phyloP scores from a whole-genome alignment of 2,329 filamentous ascomycete species.

The Didymella pinodella region DNA sequence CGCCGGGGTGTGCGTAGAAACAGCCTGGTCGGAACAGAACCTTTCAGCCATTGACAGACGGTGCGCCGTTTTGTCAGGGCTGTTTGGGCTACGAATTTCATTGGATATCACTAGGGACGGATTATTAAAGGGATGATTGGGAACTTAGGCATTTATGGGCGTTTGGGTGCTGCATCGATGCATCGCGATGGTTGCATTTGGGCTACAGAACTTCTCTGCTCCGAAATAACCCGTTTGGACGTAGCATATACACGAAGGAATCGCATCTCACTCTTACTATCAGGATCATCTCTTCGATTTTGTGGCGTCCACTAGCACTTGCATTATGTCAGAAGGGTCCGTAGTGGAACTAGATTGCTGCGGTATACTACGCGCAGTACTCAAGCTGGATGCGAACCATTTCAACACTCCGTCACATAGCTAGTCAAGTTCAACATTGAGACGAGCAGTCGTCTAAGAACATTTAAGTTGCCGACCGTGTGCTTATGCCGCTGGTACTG shows the following conservation, averaged over 20 bases:
- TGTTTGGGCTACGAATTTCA: conserved; percentile 17
- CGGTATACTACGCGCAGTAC: too few species aligned
- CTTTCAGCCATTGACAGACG: background rate
- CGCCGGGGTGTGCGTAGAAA: background rate
- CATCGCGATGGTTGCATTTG: background rate
- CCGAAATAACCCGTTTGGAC: background rate
- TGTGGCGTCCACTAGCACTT: background rate
- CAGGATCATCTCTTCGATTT: background rate
- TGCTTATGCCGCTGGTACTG: background rate
- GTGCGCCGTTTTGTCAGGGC: background rate
- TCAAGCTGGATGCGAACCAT: too few species aligned
- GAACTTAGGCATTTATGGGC: conserved; percentile 14
- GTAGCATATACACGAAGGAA: background rate
- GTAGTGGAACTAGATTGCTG: too few species aligned
- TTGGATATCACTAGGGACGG: conserved; percentile 10
- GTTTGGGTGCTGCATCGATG: conserved; percentile 3
- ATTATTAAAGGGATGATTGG: background rate
- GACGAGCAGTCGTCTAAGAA: background rate
- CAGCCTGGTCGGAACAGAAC: background rate
- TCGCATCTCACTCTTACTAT: conserved; percentile 10
- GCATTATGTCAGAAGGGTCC: too few species aligned
- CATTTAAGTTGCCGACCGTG: background rate
- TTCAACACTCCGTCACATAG: too few species aligned
- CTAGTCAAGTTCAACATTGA: background rate
- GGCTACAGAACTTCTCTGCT: background rate